Base-by-base conservation (phyloP, 2,329 filamentous ascomycete genomes). In the Xylaria hypoxylon region DNA sequence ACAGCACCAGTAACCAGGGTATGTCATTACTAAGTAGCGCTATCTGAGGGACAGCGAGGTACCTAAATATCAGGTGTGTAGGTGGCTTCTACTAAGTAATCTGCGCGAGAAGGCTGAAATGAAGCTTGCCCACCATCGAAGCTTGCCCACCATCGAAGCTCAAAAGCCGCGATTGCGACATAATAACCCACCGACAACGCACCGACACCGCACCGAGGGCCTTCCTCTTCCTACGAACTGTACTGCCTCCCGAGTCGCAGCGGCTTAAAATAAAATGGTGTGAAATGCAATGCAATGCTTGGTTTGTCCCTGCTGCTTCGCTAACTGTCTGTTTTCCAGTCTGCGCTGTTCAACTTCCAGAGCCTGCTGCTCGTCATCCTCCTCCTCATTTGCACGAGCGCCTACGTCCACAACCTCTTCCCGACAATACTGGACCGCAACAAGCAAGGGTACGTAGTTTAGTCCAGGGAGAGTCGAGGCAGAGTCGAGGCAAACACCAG, bases 321-420 rank as follows among this genome's bases (percentile, higher is more conserved):
- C 64, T 71, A 56, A 70, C 50, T 38, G n/a, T 47, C 35, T 28
- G 33, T 59, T 17, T 58, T 22, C 33, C 40, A 97, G 96, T 92
- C 96, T 66, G 96, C 96, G 62, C 91, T 99, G 76, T 97, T 99
- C 90, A 98, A 98, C 83, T 98, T 99, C 85, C 94, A 97, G 81
- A 97, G 94, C 65, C 91, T 98, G 73, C 88, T 99, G 74, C 89
- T 98, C 75, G 95, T 97, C 72, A 89, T 99, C 75, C 89, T 99
- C 58, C 91, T 99, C 73, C 89, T 96, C 73, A 96, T 98, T 77
- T 99, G 96, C 87, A 97, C 96, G 64, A 94, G 92, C 80, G 90
- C 96, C 69, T 98, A 99, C 82, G 87, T 94, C 63, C 96, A 98
- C 84, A 91, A 92, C 75, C 89, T 97, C 70, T 92, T 96, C 76